A percentile compares a stretch with the other conserved stretches of the same genome.
Conservation (phyloP, 148 eudicot species). For the Polygonum aviculare region DNA sequence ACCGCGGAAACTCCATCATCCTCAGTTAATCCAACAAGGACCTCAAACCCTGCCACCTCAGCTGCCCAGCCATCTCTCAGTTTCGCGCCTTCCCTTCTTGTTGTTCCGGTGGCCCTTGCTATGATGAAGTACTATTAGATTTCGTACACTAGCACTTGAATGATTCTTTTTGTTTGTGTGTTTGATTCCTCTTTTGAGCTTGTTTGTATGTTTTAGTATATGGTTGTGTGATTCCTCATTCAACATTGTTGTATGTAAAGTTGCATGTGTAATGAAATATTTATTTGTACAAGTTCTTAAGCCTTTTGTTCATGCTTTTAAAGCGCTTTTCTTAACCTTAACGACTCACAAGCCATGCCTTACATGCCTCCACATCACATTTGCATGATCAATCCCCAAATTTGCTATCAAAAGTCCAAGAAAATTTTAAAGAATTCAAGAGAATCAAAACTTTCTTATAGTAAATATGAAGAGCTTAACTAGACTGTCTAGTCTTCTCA, state of each 20-base stretch:
- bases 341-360: not conserved
- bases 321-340: not conserved
- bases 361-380: not conserved
- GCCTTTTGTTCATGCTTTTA: not conserved
- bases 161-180: not conserved
- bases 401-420: not conserved
- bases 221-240: not conserved
- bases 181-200: not conserved
- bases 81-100: conserved; percentile 1
- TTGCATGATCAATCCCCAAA: not conserved
- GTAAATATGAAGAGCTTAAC: not conserved
- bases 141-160: not conserved
- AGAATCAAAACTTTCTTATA: not conserved
- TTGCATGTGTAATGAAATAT: not conserved
- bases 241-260: not conserved
- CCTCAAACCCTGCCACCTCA: conserved; percentile 2
- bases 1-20: not conserved
- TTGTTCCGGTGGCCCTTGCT: conserved; percentile 4
- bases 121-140: conserved; percentile 2
- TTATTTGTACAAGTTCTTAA: not conserved
- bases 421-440: not conserved
- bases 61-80: not conserved
- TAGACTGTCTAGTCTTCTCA: not conserved
- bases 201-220: not conserved
- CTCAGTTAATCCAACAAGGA: not conserved